A percentile compares a stretch with the other conserved stretches of the same genome.
Evolutionary conservation across 768 basidiomycete genomes (phyloP).

Genomic region (Hydnomerulius pinastri): DNA sequence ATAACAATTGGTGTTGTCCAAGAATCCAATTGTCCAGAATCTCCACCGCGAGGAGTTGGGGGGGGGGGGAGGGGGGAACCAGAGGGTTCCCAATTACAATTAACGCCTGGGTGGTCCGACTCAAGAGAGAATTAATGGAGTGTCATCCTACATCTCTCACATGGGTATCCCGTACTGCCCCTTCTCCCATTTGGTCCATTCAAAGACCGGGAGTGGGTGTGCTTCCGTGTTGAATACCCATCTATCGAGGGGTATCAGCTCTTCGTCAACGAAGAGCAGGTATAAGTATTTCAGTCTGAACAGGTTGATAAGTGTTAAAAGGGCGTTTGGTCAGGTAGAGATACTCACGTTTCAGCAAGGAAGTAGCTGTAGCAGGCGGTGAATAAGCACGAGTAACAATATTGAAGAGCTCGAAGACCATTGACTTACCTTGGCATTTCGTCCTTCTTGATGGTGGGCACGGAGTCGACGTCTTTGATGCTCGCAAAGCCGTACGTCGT

Average conservation of each 20-base stretch:
- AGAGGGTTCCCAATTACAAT: too few relatives aligned
- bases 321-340: background rate
- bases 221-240: conserved; percentile 44
- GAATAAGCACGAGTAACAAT: background rate
- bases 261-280: conserved; percentile 31
- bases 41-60: too few relatives aligned
- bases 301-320: background rate
- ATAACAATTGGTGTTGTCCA: too few relatives aligned
- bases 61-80: too few relatives aligned
- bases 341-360: conserved; percentile 31
- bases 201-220: conserved; percentile 37
- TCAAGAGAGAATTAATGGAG: background rate
- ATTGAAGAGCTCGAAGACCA: background rate
- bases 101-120: too few relatives aligned
- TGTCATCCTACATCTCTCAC: background rate
- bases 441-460: conserved; percentile 35
- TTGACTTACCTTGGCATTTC: conserved; percentile 46
- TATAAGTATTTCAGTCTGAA: conserved; percentile 26
- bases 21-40: too few relatives aligned
- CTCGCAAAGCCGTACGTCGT: conserved; percentile 50
- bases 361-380: conserved; percentile 37
- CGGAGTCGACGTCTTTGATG: conserved; percentile 37
- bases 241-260: conserved; percentile 34
- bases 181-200: conserved; percentile 27
- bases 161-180: conserved; percentile 13